Evolutionary conservation across 805 yeast genomes (phyloP).

Genomic region (Saccharomycopsis sp.): DNA sequence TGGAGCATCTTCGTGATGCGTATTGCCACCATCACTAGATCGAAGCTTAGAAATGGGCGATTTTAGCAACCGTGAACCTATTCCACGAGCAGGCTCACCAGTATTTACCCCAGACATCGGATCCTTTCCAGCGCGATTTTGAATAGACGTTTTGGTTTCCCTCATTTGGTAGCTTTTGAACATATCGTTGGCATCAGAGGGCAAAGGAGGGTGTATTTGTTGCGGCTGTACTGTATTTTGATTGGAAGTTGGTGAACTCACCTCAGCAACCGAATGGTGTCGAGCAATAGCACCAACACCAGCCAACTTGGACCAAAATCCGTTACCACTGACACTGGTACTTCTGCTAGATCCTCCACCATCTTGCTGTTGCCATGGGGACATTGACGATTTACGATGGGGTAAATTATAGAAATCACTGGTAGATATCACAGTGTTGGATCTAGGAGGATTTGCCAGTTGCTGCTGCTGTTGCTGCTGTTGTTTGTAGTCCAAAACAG

Average conservation of each 20-base stretch:
- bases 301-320: background rate
- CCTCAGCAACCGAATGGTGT: no score
- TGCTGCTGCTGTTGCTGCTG: no score
- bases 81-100: slow-evolving; percentile 10
- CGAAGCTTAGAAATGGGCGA: background rate
- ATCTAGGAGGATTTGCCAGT: background rate
- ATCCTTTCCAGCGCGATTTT: background rate
- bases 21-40: background rate
- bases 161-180: background rate
- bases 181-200: background rate
- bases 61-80: background rate
- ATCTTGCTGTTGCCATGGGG: background rate
- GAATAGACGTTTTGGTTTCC: background rate
- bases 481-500: background rate
- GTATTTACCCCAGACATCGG: no score
- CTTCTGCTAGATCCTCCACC: no score
- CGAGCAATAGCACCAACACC: background rate
- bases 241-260: no score
- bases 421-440: slow-evolving; percentile 11
- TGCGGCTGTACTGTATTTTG: no score
- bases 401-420: slow-evolving; percentile 10
- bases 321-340: background rate
- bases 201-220: background rate
- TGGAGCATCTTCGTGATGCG: background rate
- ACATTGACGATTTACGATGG: background rate